phyloP scores from a whole-genome alignment of 2,329 filamentous ascomycete species.

The Calonectria henricotiae region DNA sequence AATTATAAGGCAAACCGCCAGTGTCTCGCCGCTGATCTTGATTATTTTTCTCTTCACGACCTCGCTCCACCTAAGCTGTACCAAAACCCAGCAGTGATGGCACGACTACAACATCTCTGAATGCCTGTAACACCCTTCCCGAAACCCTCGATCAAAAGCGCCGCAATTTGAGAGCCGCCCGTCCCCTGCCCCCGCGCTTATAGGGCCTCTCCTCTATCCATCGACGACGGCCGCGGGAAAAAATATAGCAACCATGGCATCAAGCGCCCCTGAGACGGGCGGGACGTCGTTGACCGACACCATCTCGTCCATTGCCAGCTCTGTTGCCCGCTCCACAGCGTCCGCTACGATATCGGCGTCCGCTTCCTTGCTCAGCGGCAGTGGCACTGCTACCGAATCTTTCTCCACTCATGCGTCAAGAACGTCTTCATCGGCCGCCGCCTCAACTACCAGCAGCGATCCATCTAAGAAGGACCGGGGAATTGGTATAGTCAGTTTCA shows the following conservation, averaged over 20 bases:
- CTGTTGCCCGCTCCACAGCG: conserved; percentile 35
- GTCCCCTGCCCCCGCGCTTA: conserved; percentile 34
- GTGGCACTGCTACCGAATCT: conserved; percentile 28
- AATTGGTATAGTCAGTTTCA: conserved; percentile 65
- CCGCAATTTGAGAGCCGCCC: not conserved
- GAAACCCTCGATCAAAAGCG: conserved; percentile 24
- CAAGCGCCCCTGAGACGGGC: conserved; percentile 28
- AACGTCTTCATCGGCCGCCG: not conserved
- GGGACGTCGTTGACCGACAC: conserved; percentile 47
- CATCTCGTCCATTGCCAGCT: conserved; percentile 41
- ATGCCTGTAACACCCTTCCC: conserved; percentile 22
- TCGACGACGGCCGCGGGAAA: conserved; percentile 15
- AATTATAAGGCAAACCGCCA: conserved; percentile 45
- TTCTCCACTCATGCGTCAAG: conserved; percentile 34
- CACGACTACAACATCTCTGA: conserved; percentile 29
- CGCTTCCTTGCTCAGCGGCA: conserved; percentile 12
- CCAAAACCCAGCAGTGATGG: conserved; percentile 29
- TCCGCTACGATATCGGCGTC: conserved; percentile 43
- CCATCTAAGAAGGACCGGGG: conserved; percentile 64
- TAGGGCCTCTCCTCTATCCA: conserved; percentile 34
- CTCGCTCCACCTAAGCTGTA: conserved; percentile 20
- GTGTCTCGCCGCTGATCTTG: conserved; percentile 23
- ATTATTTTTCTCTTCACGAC: conserved; percentile 22
- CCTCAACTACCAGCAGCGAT: conserved; percentile 24
- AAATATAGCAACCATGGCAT: conserved; percentile 32